These are phyloP conservation scores for Lasiodiplodia sp. DNA, from an alignment of 2,329 filamentous ascomycete species.

Conservation along the genomic window DNA sequence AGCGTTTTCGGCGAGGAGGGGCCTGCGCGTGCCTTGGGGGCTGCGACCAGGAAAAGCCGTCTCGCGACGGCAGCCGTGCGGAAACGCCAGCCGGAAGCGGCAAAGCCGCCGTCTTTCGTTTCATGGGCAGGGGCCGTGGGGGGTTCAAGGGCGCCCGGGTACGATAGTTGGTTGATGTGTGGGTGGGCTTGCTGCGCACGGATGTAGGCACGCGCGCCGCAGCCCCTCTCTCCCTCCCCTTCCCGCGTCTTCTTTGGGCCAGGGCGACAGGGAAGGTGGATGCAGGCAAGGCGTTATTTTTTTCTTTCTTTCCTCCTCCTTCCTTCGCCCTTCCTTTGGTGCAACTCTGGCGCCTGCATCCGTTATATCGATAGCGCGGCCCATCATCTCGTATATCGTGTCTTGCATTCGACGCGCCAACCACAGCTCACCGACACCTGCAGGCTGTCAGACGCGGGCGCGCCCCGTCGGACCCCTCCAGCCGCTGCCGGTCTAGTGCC, in stretches of 20 bases:
- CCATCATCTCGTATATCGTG: conserved; percentile 8
- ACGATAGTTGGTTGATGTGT: not conserved
- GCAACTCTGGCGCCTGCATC: not conserved
- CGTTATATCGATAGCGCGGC: conserved; percentile 10
- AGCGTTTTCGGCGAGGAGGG: conserved; percentile 1
- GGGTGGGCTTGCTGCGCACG: conserved; percentile 10
- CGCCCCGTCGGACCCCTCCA: not conserved
- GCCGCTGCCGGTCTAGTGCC: not conserved
- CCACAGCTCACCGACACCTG: conserved; percentile 11
- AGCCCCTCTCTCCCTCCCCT: not conserved
- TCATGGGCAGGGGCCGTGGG: not conserved
- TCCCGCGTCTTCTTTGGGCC: not conserved
- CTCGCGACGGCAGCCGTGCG: conserved; percentile 13
- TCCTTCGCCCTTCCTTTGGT: not conserved
- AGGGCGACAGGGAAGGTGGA: not conserved
- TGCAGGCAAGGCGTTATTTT: not conserved
- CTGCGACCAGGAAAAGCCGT: not conserved
- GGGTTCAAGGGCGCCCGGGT: not conserved
- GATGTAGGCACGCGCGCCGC: not conserved
- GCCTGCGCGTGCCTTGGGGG: not conserved
- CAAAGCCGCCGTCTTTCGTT: conserved; percentile 18
- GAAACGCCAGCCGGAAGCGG: conserved; percentile 23
- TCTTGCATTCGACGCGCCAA: not conserved
- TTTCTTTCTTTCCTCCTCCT: not conserved
- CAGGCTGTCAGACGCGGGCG: not conserved